Evolutionary conservation across 148 eudicot species (phyloP), one percentile per base, ranked within the genome.

Genomic region (Silene conica): DNA sequence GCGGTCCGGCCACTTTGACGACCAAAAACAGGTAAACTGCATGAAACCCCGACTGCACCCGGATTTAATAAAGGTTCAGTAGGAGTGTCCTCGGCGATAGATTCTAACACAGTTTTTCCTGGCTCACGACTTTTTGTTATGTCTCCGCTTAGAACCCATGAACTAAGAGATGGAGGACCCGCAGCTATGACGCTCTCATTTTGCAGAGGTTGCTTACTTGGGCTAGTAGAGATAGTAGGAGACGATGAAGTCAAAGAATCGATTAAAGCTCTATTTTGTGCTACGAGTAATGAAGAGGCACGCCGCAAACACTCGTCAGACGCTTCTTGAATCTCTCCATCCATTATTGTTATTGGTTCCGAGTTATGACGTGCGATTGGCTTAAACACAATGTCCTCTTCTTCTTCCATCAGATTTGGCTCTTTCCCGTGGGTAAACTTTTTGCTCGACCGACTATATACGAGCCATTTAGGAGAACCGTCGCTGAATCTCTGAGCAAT

Each of bases 381-480:
- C 87, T 87, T 90, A 77, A 95, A 92, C 69, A 95, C 89, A 65
- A 95, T 95, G 63, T 86, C 92, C 82, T 94, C 98, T 74, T 92
- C 99, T 71, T 92, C 98, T 46, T 93, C 98, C 15, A 78, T 70
- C 1, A 26, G 34, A 60, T 18, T 48, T n/a, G 68, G 26, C 72
- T 82, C 79, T 15, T 25, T 71, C 34, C 68, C 54, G 58, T 52
- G 72, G 9, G 38, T 75, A 62, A 87, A 90, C 59, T 67, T 85
- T 57, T 69, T 76, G 43, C 64, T 77, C 13, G 67, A 48, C 60
- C 74, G 57, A 76, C 83, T 82, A 65, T 79, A 86, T 66, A 67
- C 61, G 57, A 89, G 80, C 87, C 87, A 86, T 70, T 80, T 82
- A 55, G 19, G 63, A 43, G 82, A 45, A 74, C 52, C 59, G 66